Evolutionary conservation across 148 eudicot species (phyloP), one percentile per base, ranked within the genome.

Genomic region (Pharnaceum exiguum): DNA sequence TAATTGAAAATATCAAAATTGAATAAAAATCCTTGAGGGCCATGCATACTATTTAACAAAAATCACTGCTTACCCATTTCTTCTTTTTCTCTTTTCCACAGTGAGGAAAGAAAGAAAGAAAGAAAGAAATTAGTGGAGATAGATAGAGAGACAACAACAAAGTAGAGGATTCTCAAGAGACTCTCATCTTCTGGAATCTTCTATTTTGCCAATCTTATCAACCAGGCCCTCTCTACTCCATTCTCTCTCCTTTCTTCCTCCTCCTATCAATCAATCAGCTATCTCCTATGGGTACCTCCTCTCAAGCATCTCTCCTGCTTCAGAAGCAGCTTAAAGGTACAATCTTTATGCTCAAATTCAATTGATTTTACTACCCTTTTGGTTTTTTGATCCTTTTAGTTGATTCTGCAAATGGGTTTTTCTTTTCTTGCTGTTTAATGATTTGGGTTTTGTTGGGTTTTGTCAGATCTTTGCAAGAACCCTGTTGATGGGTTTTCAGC

Each of bases 261-360:
- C n/a, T n/a, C n/a, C n/a, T n/a, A n/a, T n/a, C n/a, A n/a, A n/a
- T n/a, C n/a, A n/a, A n/a, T n/a, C n/a, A n/a, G n/a, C n/a, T n/a
- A n/a, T 28, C 58, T 35, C 33, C 32, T 30, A 79, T 80, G 89
- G 79, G 77, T 21, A 73, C 86, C 23, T 48, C 79, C 3, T 81
- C 91, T 53, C 91, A 85, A 75, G 91, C 91, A 28, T 76, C 79
- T 58, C 87, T 85, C 29, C 77, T 85, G 44, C 85, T 85, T 32
- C 91, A 85, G 45, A 85, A 85, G 64, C 91, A 85, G 60, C 85
- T 85, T 27, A 82, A 80, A 75, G 91, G 91, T 84, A 35, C 26
- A 30, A 42, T 23, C 22, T 19, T 40, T 23, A 46, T 24, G n/a
- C n/a, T 19, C 24, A 7, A 59, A 29, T 60, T 62, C 50, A 22